Evolutionary conservation across 164 flowering plant genomes (phyloP).

Genomic region (Chimonanthus praecox): DNA sequence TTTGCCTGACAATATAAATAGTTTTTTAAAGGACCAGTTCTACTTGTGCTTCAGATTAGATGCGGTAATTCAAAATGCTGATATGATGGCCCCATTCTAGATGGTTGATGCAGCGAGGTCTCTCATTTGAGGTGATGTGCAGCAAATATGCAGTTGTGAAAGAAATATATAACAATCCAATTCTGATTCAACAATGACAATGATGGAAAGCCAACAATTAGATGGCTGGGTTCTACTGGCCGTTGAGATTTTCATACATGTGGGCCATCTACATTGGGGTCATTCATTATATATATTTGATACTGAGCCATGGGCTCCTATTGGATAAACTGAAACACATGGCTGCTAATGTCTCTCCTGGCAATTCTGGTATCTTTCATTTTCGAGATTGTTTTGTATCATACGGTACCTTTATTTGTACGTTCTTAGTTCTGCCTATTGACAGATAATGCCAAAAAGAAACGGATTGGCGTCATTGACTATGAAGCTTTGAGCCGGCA

Average conservation of each 20-base stretch:
- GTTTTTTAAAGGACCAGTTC: too few species aligned
- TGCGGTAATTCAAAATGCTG: too few species aligned
- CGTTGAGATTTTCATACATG: not conserved
- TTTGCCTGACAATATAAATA: too few species aligned
- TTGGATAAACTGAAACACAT: not conserved
- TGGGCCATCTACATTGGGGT: not conserved
- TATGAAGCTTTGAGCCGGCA: conserved; percentile 70
- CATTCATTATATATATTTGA: too few species aligned
- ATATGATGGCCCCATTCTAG: too few species aligned
- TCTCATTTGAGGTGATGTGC: too few species aligned
- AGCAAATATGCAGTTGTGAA: too few species aligned
- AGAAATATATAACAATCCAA: too few species aligned
- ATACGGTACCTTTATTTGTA: not conserved
- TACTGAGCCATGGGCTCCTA: not conserved
- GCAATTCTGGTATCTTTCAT: not conserved
- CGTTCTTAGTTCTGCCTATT: not conserved
- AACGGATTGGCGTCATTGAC: conserved; percentile 39
- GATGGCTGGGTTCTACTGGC: not conserved
- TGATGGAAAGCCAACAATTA: not conserved
- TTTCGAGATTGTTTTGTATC: not conserved
- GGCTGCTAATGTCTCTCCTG: not conserved
- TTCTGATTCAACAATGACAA: not conserved
- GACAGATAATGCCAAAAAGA: conserved; percentile 46
- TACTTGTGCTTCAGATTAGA: too few species aligned
- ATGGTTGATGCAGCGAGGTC: too few species aligned